Evolutionary conservation across 495 filamentous ascomycete species (phyloP).

Genomic region (Cercophora newfieldiana): DNA sequence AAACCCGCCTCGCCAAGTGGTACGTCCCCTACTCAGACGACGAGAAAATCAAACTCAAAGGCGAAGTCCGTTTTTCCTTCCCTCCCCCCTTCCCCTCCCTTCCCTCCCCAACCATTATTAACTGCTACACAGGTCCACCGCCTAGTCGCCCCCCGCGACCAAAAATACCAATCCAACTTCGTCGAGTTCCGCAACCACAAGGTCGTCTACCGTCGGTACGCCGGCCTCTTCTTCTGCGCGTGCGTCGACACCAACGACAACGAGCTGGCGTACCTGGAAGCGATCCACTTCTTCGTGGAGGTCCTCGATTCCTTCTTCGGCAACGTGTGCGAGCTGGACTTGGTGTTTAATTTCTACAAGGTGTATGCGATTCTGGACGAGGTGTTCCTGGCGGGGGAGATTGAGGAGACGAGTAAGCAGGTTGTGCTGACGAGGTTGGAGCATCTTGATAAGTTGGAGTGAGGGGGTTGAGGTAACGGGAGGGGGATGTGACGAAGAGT

Average conservation of each 20-base stretch:
- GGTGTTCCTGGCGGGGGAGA: slow-evolving; percentile 89
- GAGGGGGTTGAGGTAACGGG: slow-evolving; percentile 18
- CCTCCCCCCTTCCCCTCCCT: background rate
- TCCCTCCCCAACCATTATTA: background rate
- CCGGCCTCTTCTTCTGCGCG: slow-evolving; percentile 96
- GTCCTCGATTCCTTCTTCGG: slow-evolving; percentile 98
- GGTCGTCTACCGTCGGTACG: slow-evolving; percentile 95
- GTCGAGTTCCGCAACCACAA: slow-evolving; percentile 93
- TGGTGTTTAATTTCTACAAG: slow-evolving; percentile 99
- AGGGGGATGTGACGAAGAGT: too few relatives aligned
- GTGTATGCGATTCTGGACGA: slow-evolving; percentile 99
- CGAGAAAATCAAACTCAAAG: slow-evolving; percentile 94
- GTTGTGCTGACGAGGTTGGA: slow-evolving; percentile 92
- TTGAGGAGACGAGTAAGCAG: slow-evolving; percentile 98
- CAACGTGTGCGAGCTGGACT: slow-evolving; percentile 98
- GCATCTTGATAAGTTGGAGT: slow-evolving; percentile 96
- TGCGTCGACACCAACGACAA: slow-evolving; percentile 99
- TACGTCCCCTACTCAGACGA: slow-evolving; percentile 97
- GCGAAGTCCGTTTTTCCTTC: slow-evolving; percentile 57
- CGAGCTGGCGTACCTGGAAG: slow-evolving; percentile 94
- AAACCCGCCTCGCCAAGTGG: slow-evolving; percentile 98
- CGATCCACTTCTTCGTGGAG: slow-evolving; percentile 99
- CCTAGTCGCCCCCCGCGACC: slow-evolving; percentile 93
- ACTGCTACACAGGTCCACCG: slow-evolving; percentile 74
- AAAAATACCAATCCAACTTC: slow-evolving; percentile 99